phyloP scores from a whole-genome alignment of 2,329 filamentous ascomycete genomes.

The Fusarium fujikuroi region DNA sequence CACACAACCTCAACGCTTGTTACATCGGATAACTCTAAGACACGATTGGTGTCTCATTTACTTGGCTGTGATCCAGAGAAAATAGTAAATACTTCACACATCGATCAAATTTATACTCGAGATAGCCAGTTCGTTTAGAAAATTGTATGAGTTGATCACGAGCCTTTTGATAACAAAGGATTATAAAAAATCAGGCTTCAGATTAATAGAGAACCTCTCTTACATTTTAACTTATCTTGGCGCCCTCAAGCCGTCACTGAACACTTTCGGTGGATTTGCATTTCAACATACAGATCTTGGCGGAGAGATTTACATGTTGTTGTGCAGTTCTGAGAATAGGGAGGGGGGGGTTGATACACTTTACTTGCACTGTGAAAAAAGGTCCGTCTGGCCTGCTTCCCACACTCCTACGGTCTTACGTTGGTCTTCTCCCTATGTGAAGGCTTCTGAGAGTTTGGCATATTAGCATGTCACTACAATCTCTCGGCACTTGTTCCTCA shows the following conservation, averaged over 20 bases:
- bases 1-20: too few species aligned
- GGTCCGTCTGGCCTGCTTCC: fast-evolving
- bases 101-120: neutral
- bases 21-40: neutral
- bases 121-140: neutral
- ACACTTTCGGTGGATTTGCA: neutral
- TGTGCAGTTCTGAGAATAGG: neutral
- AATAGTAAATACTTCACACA: neutral
- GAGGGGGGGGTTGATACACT: neutral
- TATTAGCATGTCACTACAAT: neutral
- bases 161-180: neutral
- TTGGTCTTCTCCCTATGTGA: neutral
- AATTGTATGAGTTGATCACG: neutral
- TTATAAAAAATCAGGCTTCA: neutral
- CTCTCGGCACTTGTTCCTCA: neutral
- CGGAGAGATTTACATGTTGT: neutral
- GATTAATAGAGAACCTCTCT: fast-evolving
- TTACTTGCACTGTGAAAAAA: neutral
- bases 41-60: neutral
- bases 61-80: too few species aligned
- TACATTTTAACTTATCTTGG: too few species aligned
- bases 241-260: neutral
- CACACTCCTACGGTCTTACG: neutral
- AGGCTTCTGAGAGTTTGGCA: neutral
- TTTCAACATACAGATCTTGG: neutral